Conservation (phyloP, 768 basidiomycete genomes). For the Leccinum barrowsii region DNA sequence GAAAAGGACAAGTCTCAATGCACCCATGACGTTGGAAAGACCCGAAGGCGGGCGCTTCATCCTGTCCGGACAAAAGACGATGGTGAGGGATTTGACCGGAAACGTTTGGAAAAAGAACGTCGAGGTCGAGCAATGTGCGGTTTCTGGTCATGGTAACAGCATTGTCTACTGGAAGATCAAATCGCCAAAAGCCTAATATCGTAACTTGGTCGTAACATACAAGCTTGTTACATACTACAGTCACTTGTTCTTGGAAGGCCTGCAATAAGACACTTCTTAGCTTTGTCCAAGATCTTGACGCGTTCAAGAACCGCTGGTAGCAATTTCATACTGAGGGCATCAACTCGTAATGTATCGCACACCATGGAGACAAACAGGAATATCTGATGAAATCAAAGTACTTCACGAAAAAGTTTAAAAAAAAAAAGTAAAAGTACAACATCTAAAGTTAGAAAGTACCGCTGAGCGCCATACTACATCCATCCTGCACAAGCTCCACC, state of each 20-base stretch:
- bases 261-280: background rate
- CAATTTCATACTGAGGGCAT: background rate
- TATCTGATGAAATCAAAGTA: no score
- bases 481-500: no score
- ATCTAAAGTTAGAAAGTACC: no score
- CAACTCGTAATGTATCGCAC: background rate
- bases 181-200: background rate
- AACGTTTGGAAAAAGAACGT: constrained; percentile 57
- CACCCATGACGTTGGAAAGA: constrained; percentile 50
- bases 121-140: constrained; percentile 60
- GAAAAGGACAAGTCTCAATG: constrained; percentile 54
- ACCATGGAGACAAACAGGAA: background rate
- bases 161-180: constrained; percentile 68
- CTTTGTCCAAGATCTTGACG: background rate
- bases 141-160: constrained; percentile 61
- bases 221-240: background rate
- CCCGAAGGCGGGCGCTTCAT: constrained; percentile 57
- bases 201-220: background rate
- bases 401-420: no score
- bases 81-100: constrained; percentile 58
- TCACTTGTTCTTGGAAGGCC: background rate
- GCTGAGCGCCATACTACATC: no score
- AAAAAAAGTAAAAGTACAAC: no score
- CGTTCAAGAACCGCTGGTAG: background rate
- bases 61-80: constrained; percentile 48